A percentile compares a stretch with the other conserved stretches of the same genome.
These are phyloP conservation scores for Calonectria naviculata DNA, from an alignment of 2,329 filamentous ascomycete species.

Conservation along the genomic window DNA sequence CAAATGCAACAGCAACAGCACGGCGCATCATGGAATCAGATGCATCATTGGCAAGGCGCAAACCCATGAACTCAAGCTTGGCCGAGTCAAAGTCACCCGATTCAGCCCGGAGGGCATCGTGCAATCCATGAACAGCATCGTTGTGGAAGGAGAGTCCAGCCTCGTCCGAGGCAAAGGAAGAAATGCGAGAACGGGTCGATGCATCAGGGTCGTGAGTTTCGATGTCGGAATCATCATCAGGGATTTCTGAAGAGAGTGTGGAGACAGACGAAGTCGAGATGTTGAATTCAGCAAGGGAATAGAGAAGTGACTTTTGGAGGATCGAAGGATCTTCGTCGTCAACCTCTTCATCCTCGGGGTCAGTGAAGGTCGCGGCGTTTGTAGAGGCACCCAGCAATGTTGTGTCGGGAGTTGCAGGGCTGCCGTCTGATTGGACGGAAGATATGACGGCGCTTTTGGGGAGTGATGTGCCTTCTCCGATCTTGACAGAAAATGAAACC, in stretches of 20 bases:
- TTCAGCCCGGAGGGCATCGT: constrained; percentile 83
- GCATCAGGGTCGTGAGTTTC: constrained; percentile 60
- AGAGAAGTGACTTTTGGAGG: constrained; percentile 67
- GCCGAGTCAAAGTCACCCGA: constrained; percentile 82
- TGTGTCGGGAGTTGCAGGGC: constrained; percentile 53
- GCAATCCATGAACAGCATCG: constrained; percentile 87
- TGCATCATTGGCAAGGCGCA: constrained; percentile 92
- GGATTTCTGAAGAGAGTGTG: constrained; percentile 72
- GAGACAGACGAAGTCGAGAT: constrained; percentile 67
- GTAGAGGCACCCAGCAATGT: constrained; percentile 60
- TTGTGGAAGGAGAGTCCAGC: constrained; percentile 80
- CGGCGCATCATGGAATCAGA: constrained; percentile 89
- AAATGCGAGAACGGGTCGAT: constrained; percentile 71
- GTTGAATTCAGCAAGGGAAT: constrained; percentile 63
- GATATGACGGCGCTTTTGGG: constrained; percentile 48
- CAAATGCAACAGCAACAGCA: constrained; percentile 87
- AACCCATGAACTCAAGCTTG: constrained; percentile 90
- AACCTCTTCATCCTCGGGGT: constrained; percentile 61
- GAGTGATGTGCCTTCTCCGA: constrained; percentile 71
- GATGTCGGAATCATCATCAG: constrained; percentile 74
- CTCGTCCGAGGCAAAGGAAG: constrained; percentile 79
- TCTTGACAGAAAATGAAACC: constrained; percentile 80
- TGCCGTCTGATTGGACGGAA: constrained; percentile 49
- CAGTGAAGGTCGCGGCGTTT: constrained; percentile 60
- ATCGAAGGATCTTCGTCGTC: constrained; percentile 61